Evolutionary conservation across 306 rosid genomes (phyloP).

Genomic region (Vigna trinervia): DNA sequence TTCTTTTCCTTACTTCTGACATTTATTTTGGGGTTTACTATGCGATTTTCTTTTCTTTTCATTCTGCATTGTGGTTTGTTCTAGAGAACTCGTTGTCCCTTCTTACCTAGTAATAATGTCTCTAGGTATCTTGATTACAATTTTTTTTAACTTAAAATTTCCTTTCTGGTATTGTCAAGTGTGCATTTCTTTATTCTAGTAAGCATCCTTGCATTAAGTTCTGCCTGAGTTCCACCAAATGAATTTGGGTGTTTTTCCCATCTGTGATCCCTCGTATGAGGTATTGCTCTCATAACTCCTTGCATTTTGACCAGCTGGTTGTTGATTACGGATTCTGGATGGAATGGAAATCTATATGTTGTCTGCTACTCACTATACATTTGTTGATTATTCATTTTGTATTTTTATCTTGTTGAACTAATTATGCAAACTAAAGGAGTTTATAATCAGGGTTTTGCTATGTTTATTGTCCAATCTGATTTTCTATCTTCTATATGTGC

Average conservation of each 20-base stretch:
- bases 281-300: background rate
- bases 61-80: background rate
- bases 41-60: background rate
- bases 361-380: background rate
- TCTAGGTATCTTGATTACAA: background rate
- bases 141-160: background rate
- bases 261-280: background rate
- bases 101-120: background rate
- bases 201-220: constrained; percentile 5
- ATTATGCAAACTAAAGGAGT: background rate
- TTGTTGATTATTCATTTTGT: too few relatives aligned
- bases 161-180: background rate
- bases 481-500: background rate
- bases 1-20: background rate
- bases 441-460: background rate
- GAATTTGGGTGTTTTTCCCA: background rate
- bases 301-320: constrained; percentile 8
- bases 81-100: background rate
- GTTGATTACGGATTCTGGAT: constrained; percentile 26
- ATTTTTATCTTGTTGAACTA: background rate
- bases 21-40: background rate
- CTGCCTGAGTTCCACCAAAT: background rate
- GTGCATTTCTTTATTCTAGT: background rate
- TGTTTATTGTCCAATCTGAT: constrained; percentile 21
- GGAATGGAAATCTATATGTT: background rate